These are phyloP conservation scores for Graphilbum sp. DNA, from an alignment of 2,329 filamentous ascomycete species.

Conservation along the genomic window DNA sequence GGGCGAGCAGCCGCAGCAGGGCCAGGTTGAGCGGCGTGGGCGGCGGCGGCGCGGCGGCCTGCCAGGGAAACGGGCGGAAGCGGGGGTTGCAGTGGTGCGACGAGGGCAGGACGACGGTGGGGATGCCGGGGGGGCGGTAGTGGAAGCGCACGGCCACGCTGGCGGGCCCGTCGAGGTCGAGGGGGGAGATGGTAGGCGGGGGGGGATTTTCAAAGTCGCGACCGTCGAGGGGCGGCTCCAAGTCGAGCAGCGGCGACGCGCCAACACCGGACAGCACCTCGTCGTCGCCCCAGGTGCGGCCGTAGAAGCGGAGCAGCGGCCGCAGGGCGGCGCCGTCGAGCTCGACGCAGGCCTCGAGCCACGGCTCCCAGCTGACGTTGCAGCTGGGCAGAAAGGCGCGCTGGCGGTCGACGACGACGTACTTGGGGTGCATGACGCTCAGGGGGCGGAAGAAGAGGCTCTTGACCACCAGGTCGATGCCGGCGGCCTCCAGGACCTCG, in stretches of 20 bases:
- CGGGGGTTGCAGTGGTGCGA: conserved; percentile 52
- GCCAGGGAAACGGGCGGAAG: conserved; percentile 44
- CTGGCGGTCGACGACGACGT: conserved; percentile 53
- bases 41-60: conserved; percentile 18
- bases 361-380: conserved; percentile 77
- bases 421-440: conserved; percentile 81
- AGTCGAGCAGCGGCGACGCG: too few species aligned
- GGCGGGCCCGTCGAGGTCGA: conserved; percentile 7
- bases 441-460: conserved; percentile 66
- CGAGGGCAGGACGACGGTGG: conserved; percentile 53
- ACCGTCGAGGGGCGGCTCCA: background rate
- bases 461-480: conserved; percentile 55
- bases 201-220: too few species aligned
- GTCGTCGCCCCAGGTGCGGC: conserved; percentile 40
- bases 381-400: conserved; percentile 59
- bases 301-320: conserved; percentile 51
- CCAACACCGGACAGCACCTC: background rate
- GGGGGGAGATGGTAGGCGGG: background rate
- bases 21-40: conserved; percentile 54
- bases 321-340: conserved; percentile 44
- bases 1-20: conserved; percentile 41
- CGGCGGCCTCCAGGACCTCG: conserved; percentile 31
- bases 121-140: background rate
- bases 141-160: conserved; percentile 7
- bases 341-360: conserved; percentile 65